Evolutionary conservation across 225 moss, liverwort and hornwort genomes (phyloP).

Genomic region (Physcomitrellopsis africana): DNA sequence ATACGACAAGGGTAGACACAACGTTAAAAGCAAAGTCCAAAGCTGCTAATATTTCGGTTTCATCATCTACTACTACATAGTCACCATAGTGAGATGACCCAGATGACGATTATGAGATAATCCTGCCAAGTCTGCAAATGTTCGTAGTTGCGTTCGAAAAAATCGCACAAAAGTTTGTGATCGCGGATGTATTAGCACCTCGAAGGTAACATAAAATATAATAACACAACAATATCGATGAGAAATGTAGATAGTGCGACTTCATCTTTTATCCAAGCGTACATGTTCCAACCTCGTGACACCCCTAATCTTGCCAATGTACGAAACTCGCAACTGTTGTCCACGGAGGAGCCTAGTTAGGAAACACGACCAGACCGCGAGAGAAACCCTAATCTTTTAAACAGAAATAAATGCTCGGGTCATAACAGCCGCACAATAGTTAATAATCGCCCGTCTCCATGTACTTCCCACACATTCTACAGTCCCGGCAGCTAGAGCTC

Average conservation of each 20-base stretch:
- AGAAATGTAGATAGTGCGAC: background rate
- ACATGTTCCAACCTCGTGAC: background rate
- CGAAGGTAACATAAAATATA: background rate
- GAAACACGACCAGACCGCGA: background rate
- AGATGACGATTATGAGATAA: too few relatives aligned
- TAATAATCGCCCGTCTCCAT: background rate
- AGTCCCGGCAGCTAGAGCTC: background rate
- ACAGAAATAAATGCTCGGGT: background rate
- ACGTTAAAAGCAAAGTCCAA: background rate
- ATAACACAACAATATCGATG: background rate
- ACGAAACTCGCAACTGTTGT: background rate
- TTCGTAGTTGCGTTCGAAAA: too few relatives aligned
- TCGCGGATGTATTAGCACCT: background rate
- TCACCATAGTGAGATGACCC: too few relatives aligned
- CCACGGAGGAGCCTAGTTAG: background rate
- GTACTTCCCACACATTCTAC: background rate
- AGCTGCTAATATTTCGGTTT: too few relatives aligned
- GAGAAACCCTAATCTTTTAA: constrained; percentile 13
- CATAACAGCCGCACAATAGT: background rate
- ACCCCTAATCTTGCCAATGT: background rate
- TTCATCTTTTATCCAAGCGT: background rate
- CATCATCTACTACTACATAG: too few relatives aligned
- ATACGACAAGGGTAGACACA: background rate
- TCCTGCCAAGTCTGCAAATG: too few relatives aligned
- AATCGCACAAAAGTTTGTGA: too few relatives aligned